Evolutionary conservation across 75 land plant species (phyloP), one percentile per base, ranked within the genome.

Genomic region (Pinus tabuliformis): DNA sequence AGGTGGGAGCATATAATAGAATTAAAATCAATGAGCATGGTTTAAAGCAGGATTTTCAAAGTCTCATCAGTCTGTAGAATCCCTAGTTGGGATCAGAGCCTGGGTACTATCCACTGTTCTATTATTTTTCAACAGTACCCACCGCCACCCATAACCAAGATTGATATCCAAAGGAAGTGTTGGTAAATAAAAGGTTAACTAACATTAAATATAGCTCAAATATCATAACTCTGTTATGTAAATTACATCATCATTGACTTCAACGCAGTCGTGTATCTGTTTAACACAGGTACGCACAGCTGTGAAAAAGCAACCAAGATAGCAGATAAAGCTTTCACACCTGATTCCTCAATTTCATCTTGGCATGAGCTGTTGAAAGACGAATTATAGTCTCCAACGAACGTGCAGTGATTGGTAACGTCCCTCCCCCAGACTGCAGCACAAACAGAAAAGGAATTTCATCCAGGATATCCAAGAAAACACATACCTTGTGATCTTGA

Each of bases 331-430:
- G 49, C 7, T 5, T 24, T 36, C n/a, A 14, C 80, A 92, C 98
- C 95, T 92, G 80, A 78, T 82, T 88, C 59, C 93, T 87, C 81
- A 95, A 75, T 78, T 90, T 97, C 81, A 97, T 21, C 81, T 97
- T 97, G 24, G 99, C 98, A 87, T 97, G 99, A 73, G 99, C 96
- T 61, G 98, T 88, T 42, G 99, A 26, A 26, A 26, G 26, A 26
- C 0, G 26, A 26, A 26, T 26, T 26, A 26, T 26, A 26, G 26
- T 26, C 79, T 97, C 99, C 24, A 97, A 80, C 16, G 99, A 26
- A 26, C 26, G 26, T 26, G 26, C 26, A 26, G 26, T 26, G 26
- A 26, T 26, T 26, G 26, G 99, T 30, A 97, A 87, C 39, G 99
- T 97, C 2, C 98, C 98, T 75, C 99, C 93, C 68, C 89, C 96